Evolutionary conservation across 495 filamentous ascomycete species (phyloP), one percentile per base, ranked within the genome.

Genomic region (Hypoxylon perforatum): DNA sequence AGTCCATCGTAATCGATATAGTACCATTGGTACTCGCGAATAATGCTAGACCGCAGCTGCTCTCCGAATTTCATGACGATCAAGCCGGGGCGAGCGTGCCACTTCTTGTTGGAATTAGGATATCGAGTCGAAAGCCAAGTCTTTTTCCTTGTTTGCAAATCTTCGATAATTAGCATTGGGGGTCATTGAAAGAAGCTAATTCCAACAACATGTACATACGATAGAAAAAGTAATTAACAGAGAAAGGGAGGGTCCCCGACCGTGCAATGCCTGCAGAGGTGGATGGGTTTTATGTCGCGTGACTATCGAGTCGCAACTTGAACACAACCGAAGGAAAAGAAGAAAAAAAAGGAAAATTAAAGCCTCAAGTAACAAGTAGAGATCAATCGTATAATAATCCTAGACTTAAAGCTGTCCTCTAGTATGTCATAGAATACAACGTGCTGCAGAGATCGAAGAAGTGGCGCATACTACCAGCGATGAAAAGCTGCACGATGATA

Each of bases 1-100:
- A 99, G 86, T 60, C 90, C 91, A 68, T 98, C 93, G 78, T 99
- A 99, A 76, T 90, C 89, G 78, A 99, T 97, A 81, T 98, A 99
- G 83, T 96, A 91, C 85, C 92, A 96, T 76, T 91, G 88, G 81
- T 93, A 99, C 77, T 97, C 95, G 81, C 90, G 91, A 78, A 98
- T 93, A 71, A 96, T 86, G 65, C 93, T 97, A 59, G 91, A 92
- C 39, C 90, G 91, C 63, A 99, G 87, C 82, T 98, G 93, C 76
- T 96, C 91, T 73, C 95, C 95, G 85, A 99, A 99, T 83, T 96
- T 98, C 81, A 79, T 81, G 75, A 74, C 77, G 78, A 85, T 67
- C 52, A 79, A 61, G 54, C 81, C 75, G n/a, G 77, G 79, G 35
- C 69, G 53, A 51, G 75, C 63, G 54, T 60, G 55, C 74, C 74